Evolutionary conservation across 2,329 filamentous ascomycete species (phyloP).

Genomic region (Hymenoscyphus fraxineus): DNA sequence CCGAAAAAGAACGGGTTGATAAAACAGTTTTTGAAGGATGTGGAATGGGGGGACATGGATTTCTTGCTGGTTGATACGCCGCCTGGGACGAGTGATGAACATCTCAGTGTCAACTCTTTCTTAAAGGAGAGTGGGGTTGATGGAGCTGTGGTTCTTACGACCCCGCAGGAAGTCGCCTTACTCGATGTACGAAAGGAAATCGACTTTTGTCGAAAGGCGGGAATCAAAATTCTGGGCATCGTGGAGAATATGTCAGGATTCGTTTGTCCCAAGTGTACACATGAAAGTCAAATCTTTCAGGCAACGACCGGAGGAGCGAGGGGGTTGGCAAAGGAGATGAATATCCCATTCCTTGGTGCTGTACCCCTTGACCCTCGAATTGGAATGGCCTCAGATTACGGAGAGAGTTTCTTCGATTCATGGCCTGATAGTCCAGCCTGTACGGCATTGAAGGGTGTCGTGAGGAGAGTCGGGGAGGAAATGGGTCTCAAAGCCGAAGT

Average conservation of each 20-base stretch:
- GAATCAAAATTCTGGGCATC: constrained; percentile 80
- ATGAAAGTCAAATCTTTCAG: constrained; percentile 80
- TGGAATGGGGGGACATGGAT: constrained; percentile 95
- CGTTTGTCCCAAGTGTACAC: constrained; percentile 87
- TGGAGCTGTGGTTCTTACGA: constrained; percentile 89
- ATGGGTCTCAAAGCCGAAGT: constrained; percentile 45
- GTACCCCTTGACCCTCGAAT: constrained; percentile 92
- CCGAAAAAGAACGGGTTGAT: constrained; percentile 98
- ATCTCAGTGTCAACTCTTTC: constrained; percentile 88
- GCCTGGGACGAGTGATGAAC: constrained; percentile 91
- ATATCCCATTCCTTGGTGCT: constrained; percentile 80
- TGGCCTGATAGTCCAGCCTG: constrained; percentile 93
- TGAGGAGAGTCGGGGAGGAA: constrained; percentile 65
- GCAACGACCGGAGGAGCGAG: constrained; percentile 85
- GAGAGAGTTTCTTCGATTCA: constrained; percentile 93
- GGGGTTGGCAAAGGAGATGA: constrained; percentile 78
- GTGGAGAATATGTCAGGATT: constrained; percentile 99
- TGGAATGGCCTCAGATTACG: constrained; percentile 94
- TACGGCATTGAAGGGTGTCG: constrained; percentile 73
- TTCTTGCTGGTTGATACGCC: constrained; percentile 93
- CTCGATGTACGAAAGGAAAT: constrained; percentile 96
- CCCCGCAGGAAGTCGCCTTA: constrained; percentile 88
- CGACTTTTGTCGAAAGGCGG: constrained; percentile 93
- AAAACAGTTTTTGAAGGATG: constrained; percentile 96
- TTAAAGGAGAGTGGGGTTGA: constrained; percentile 89